Evolutionary conservation across 1,284 basidiomycete genomes (phyloP).

Genomic region (Ganoderma resinaceum): DNA sequence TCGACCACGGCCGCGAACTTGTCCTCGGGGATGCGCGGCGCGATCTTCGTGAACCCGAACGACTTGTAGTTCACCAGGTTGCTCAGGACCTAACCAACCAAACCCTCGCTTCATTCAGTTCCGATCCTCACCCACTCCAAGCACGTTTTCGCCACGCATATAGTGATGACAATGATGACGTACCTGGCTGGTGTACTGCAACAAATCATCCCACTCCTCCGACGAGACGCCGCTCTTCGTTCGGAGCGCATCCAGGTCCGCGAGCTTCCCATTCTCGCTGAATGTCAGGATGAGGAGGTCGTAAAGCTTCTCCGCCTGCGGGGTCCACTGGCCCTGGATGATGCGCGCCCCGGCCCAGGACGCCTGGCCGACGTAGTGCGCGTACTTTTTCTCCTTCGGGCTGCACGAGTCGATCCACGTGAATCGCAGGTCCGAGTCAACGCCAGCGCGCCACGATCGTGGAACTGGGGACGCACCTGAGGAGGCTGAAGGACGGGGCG

Average conservation of each 20-base stretch:
- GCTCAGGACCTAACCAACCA: slow-evolving; percentile 62
- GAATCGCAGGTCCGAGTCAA: background rate
- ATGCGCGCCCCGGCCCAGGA: slow-evolving; percentile 85
- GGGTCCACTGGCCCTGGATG: slow-evolving; percentile 84
- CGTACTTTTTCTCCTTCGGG: slow-evolving; percentile 77
- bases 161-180: slow-evolving; percentile 25
- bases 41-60: slow-evolving; percentile 86
- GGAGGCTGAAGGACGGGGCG: slow-evolving; percentile 66
- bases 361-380: slow-evolving; percentile 71
- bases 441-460: background rate
- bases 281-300: slow-evolving; percentile 75
- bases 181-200: slow-evolving; percentile 80
- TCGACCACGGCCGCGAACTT: slow-evolving; percentile 70
- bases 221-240: slow-evolving; percentile 56
- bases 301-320: slow-evolving; percentile 65
- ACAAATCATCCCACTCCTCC: slow-evolving; percentile 70
- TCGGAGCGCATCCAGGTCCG: slow-evolving; percentile 62
- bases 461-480: slow-evolving; percentile 53
- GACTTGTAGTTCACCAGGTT: slow-evolving; percentile 82
- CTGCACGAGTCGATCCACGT: slow-evolving; percentile 43
- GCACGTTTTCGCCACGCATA: background rate
- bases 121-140: background rate
- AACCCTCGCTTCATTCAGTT: background rate
- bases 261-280: slow-evolving; percentile 63
- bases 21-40: slow-evolving; percentile 68